phyloP scores from a whole-genome alignment of 768 basidiomycete genomes.

The Suillus cothurnatus region DNA sequence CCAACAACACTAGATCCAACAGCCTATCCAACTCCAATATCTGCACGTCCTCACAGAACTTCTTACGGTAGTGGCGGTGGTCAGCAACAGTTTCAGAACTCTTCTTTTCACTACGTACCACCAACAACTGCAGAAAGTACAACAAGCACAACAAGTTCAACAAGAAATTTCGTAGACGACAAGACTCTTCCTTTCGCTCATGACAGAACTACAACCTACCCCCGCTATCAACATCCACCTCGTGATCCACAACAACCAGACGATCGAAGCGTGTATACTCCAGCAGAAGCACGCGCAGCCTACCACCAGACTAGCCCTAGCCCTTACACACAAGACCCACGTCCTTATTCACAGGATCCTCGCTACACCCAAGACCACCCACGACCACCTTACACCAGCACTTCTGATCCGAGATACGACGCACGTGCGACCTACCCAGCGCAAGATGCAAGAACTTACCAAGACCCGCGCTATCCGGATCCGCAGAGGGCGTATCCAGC shows the following conservation, averaged over 20 bases:
- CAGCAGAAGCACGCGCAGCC: conserved; percentile 5
- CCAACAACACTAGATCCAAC: conserved; percentile 15
- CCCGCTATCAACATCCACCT: neutral
- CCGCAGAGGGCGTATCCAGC: neutral
- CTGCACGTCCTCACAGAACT: conserved; percentile 13
- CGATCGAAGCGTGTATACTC: conserved; percentile 7
- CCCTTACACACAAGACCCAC: neutral
- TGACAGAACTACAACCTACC: conserved; percentile 12
- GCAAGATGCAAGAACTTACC: conserved; percentile 3
- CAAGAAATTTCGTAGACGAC: conserved; percentile 15
- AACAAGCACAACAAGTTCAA: conserved; percentile 21
- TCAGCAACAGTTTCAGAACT: conserved; percentile 14
- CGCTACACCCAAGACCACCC: neutral
- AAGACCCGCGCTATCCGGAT: neutral
- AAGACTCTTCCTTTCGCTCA: conserved; percentile 19
- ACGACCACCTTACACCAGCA: conserved; percentile 4
- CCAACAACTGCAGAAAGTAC: conserved; percentile 24
- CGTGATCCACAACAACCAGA: conserved; percentile 5
- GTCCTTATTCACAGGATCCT: neutral
- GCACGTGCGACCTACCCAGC: conserved; percentile 1
- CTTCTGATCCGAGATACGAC: conserved; percentile 14
- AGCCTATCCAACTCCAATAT: conserved; percentile 11
- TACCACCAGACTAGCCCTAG: neutral
- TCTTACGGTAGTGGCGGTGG: too few species aligned
- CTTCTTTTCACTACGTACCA: conserved; percentile 21